Evolutionary conservation across 1,139 yeast genomes (phyloP).

Genomic region (Keqinozyma sinolaborantium): DNA sequence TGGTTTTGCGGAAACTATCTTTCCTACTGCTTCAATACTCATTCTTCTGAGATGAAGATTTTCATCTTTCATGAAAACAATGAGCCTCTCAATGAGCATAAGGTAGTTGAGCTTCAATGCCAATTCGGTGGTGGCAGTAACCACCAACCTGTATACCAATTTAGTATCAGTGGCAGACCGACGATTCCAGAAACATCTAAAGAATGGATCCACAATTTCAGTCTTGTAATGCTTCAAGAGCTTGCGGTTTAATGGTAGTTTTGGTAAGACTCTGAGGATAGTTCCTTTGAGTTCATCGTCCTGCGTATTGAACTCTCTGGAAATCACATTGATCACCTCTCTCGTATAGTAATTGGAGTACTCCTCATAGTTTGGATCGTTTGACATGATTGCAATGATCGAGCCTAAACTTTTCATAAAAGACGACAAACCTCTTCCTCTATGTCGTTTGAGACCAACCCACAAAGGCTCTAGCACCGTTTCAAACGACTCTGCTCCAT

Average conservation of each 20-base stretch:
- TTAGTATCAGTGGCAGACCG: slow-evolving; percentile 55
- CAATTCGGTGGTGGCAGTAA: slow-evolving; percentile 68
- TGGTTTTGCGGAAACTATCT: slow-evolving; percentile 23
- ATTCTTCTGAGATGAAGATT: slow-evolving; percentile 76
- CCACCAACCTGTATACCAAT: slow-evolving; percentile 54
- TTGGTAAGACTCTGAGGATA: slow-evolving; percentile 44
- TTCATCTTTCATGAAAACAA: slow-evolving; percentile 69
- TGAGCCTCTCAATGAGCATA: slow-evolving; percentile 54
- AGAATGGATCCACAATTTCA: slow-evolving; percentile 60
- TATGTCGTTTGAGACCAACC: slow-evolving; percentile 71
- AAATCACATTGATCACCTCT: slow-evolving; percentile 64
- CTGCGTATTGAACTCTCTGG: slow-evolving; percentile 74
- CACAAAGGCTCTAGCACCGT: slow-evolving; percentile 68
- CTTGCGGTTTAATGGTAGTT: slow-evolving; percentile 29
- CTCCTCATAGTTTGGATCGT: slow-evolving; percentile 51
- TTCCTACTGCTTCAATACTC: slow-evolving; percentile 66
- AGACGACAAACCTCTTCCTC: slow-evolving; percentile 77
- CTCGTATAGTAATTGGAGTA: slow-evolving; percentile 75
- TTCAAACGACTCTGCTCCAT: slow-evolving; percentile 88
- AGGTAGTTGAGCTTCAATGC: slow-evolving; percentile 68
- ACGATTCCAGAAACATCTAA: slow-evolving; percentile 76
- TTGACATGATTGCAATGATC: slow-evolving; percentile 79
- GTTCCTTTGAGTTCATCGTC: slow-evolving; percentile 88
- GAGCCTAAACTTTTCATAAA: slow-evolving; percentile 78
- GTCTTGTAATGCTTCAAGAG: slow-evolving; percentile 25